Evolutionary conservation across 2,329 filamentous ascomycete genomes (phyloP).

Genomic region (Fusarium goolgardi): DNA sequence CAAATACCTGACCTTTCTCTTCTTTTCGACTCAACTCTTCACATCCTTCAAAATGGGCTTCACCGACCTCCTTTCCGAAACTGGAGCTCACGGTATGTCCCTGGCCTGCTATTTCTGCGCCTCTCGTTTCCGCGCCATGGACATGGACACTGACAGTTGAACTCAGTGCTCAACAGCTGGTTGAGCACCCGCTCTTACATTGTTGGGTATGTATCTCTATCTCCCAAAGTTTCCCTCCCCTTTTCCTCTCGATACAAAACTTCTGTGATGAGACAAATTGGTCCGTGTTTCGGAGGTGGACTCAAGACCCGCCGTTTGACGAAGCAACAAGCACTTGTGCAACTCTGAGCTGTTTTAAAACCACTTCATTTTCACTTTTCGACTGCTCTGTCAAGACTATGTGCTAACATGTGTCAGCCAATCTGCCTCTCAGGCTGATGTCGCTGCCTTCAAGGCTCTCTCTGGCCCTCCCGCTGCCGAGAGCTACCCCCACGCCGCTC

Average conservation of each 20-base stretch:
- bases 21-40: slow-evolving; percentile 41
- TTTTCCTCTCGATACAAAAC: slow-evolving; percentile 4
- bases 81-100: slow-evolving; percentile 65
- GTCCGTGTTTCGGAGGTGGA: slow-evolving; percentile 95
- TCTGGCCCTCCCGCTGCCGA: slow-evolving; percentile 77
- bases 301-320: slow-evolving; percentile 90
- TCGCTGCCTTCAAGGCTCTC: slow-evolving; percentile 92
- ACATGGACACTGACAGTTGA: slow-evolving; percentile 51
- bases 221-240: not conserved
- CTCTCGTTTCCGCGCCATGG: slow-evolving; percentile 45
- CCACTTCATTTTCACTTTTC: slow-evolving; percentile 17
- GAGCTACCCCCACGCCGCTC: slow-evolving; percentile 93
- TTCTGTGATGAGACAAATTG: slow-evolving; percentile 82
- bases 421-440: slow-evolving; percentile 91
- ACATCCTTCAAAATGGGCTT: slow-evolving; percentile 71
- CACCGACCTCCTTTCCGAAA: slow-evolving; percentile 73
- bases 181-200: slow-evolving; percentile 83
- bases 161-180: slow-evolving; percentile 76
- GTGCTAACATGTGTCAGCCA: slow-evolving; percentile 54
- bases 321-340: slow-evolving; percentile 79
- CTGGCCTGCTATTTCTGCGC: slow-evolving; percentile 43
- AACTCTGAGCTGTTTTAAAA: slow-evolving; percentile 70
- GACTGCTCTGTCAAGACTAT: slow-evolving; percentile 6
- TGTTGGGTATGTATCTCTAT: slow-evolving; percentile 73
- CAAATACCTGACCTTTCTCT: slow-evolving; percentile 46